Conservation (phyloP, 768 basidiomycete species). For the Amanita rimosa region DNA sequence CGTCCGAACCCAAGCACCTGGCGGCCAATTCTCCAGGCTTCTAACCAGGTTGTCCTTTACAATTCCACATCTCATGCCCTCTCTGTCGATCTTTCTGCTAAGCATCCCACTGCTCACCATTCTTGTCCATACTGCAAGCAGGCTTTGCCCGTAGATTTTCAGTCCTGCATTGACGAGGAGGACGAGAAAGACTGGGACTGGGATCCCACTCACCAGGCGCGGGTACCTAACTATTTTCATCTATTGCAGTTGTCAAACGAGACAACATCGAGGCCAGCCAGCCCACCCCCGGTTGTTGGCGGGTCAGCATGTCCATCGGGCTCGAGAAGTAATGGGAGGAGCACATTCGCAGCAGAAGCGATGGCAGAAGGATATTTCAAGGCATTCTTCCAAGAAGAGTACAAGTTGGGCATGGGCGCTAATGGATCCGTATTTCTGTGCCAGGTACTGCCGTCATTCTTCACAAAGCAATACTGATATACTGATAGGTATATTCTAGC, state of each 20-base stretch:
- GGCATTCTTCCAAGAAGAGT: slow-evolving; percentile 87
- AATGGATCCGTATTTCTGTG: slow-evolving; percentile 87
- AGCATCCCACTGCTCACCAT: slow-evolving; percentile 11
- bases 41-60: slow-evolving; percentile 81
- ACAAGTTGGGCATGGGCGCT: slow-evolving; percentile 87
- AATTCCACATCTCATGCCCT: slow-evolving; percentile 79
- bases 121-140: slow-evolving; percentile 73
- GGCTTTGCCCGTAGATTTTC: slow-evolving; percentile 36
- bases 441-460: slow-evolving; percentile 37
- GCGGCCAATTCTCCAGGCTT: slow-evolving; percentile 74
- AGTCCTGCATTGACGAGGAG: slow-evolving; percentile 12
- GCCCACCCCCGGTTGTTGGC: slow-evolving; percentile 26
- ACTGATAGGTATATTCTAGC: slow-evolving; percentile 28
- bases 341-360: slow-evolving; percentile 50
- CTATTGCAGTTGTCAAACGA: slow-evolving; percentile 67
- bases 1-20: slow-evolving; percentile 31
- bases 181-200: slow-evolving; percentile 13
- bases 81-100: slow-evolving; percentile 38
- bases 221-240: slow-evolving; percentile 74
- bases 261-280: slow-evolving; percentile 38
- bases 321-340: slow-evolving; percentile 11
- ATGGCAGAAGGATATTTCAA: slow-evolving; percentile 93
- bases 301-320: slow-evolving; percentile 4
- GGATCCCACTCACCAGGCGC: slow-evolving; percentile 33
- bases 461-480: neutral